Base-by-base conservation (phyloP, 2,329 filamentous ascomycete genomes). In the Aureobasidium sp. region DNA sequence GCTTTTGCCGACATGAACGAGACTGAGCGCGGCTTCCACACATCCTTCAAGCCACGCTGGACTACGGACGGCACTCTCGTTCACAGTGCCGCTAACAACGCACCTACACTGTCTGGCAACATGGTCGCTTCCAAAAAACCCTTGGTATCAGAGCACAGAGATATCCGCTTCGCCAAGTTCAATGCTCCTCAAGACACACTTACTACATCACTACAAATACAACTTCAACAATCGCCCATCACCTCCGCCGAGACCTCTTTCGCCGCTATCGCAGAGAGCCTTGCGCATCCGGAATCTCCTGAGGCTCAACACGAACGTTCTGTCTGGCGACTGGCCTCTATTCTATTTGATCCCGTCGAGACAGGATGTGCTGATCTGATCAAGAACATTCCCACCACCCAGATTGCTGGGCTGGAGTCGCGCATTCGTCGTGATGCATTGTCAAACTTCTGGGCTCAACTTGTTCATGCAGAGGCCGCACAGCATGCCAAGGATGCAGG, bases 241-340 rank as follows among this genome's bases (percentile, higher is more conserved):
- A 62, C 58, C 3, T 41, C 48, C 17, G 47, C 63, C 7, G 37
- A 61, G 29, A 61, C 47, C n/a, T 51, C 57, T 11, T 80, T 87
- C 63, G 77, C 77, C 17, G 74, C 80, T 11, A 77, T 86, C 62
- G 78, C 78, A 29, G 73, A 78, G 57, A 61, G 44, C 22, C 49
- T 65, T 34, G 44, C 70, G 5, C 36, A 61, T 3, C 31, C 41
- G 5, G 61, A 58, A 6, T 45, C 59, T 6, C 27, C 63, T 22
- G 58, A 63, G 9, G 52, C 53, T 9, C 64, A 65, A 22, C 84
- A 90, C 62, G 90, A 95, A 74, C 84, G 86, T 69, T 80, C 85
- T 15, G 85, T 94, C 0, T 99, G 95, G 94, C 84, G 90, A 64
- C 80, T 99, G 39, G 87, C 90, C 1, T 89, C 89, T 62, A 87